Percentiles rank a stretch among this genome's conserved stretches.
phyloP scores from a whole-genome alignment of 2,329 filamentous ascomycete species.

The Fusarium nanum region DNA sequence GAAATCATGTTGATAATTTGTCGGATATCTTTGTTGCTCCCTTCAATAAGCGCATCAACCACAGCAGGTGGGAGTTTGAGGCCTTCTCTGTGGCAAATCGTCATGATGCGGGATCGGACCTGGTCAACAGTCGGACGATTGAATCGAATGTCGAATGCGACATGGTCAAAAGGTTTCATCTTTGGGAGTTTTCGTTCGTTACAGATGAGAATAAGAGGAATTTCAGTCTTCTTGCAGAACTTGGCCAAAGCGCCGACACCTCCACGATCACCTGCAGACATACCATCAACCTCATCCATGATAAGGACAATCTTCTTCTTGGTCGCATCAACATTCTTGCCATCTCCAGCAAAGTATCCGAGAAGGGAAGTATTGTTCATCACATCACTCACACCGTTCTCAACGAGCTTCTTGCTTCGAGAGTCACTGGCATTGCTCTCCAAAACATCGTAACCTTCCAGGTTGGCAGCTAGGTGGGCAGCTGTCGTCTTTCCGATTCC shows the following conservation, averaged over 20 bases:
- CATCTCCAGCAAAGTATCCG: slow-evolving; percentile 88
- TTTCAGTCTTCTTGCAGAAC: slow-evolving; percentile 92
- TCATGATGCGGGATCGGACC: slow-evolving; percentile 91
- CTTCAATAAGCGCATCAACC: slow-evolving; percentile 93
- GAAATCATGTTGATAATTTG: slow-evolving; percentile 99
- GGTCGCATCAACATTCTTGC: slow-evolving; percentile 78
- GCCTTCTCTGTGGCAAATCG: slow-evolving; percentile 91
- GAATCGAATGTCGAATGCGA: slow-evolving; percentile 87
- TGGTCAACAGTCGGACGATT: slow-evolving; percentile 89
- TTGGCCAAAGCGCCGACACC: slow-evolving; percentile 95
- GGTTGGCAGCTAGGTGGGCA: slow-evolving; percentile 90
- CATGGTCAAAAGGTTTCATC: slow-evolving; percentile 97
- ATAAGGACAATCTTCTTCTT: slow-evolving; percentile 97
- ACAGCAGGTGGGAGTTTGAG: slow-evolving; percentile 86
- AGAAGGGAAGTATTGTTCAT: slow-evolving; percentile 93
- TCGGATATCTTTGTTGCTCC: slow-evolving; percentile 93
- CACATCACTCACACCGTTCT: slow-evolving; percentile 86
- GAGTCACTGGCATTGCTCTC: slow-evolving; percentile 97
- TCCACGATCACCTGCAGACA: slow-evolving; percentile 96
- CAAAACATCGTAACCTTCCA: slow-evolving; percentile 92
- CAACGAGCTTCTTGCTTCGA: slow-evolving; percentile 94
- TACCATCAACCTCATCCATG: slow-evolving; percentile 99
- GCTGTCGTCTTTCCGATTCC: slow-evolving; percentile 98
- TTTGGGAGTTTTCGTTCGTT: slow-evolving; percentile 93
- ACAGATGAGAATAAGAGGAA: slow-evolving; percentile 97